A percentile compares a stretch with the other conserved stretches of the same genome.
These are phyloP conservation scores for Alternaria consortialis DNA, from an alignment of 2,329 filamentous ascomycete genomes.

Conservation along the genomic window DNA sequence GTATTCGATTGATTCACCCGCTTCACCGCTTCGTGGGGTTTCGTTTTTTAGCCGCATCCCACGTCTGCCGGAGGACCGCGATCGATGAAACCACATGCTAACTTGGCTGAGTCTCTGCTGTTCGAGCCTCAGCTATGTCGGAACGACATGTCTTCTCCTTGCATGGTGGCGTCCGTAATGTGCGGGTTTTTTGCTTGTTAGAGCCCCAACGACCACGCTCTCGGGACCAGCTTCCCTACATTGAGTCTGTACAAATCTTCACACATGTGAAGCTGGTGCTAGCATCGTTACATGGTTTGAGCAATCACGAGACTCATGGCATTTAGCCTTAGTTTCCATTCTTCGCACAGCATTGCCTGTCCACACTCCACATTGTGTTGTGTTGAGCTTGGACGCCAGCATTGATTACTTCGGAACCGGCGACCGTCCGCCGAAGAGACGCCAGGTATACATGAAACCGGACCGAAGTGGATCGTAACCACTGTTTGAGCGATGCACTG, in stretches of 20 bases:
- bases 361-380: conserved; percentile 6
- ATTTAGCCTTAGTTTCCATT: not conserved
- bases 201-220: conserved; percentile 14
- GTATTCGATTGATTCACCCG: conserved; percentile 29
- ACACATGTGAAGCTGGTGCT: not conserved
- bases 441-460: conserved; percentile 30
- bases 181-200: not conserved
- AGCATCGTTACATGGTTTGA: not conserved
- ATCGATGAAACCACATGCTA: conserved; percentile 15
- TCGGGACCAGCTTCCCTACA: conserved; percentile 5
- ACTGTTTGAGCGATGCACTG: conserved; percentile 9
- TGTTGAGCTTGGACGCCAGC: conserved; percentile 13
- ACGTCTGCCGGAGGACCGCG: conserved; percentile 18
- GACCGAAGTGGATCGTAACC: conserved; percentile 25
- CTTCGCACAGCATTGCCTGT: conserved; percentile 8
- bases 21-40: conserved; percentile 45
- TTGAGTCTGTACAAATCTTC: not conserved
- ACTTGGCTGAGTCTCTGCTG: conserved; percentile 16
- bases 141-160: conserved; percentile 15
- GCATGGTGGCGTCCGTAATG: conserved; percentile 17
- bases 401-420: conserved; percentile 13
- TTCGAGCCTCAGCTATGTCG: conserved; percentile 12
- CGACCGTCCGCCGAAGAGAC: conserved; percentile 3
- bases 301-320: conserved; percentile 1
- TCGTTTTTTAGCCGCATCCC: conserved; percentile 40